Conservation (phyloP, 768 basidiomycete species). For the Suillus discolor region DNA sequence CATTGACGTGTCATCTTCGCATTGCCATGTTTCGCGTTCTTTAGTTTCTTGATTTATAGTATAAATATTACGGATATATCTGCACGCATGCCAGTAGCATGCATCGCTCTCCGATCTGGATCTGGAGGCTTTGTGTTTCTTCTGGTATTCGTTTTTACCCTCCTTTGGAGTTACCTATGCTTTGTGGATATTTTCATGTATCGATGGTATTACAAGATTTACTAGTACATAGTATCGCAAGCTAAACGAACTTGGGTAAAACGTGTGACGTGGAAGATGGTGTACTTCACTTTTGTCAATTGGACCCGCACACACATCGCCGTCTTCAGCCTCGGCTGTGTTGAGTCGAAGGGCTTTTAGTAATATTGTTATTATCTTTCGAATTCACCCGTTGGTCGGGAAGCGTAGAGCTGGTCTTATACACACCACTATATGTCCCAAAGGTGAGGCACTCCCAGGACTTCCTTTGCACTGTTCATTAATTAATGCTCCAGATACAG, state of each 20-base stretch:
- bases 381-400: constrained; percentile 6
- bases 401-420: constrained; percentile 8
- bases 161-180: neutral
- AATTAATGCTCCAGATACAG: constrained; percentile 35
- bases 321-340: neutral
- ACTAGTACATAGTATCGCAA: neutral
- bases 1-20: constrained; percentile 15
- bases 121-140: constrained; percentile 1
- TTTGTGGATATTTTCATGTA: constrained; percentile 4
- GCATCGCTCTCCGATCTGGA: constrained; percentile 17
- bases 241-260: neutral
- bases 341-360: neutral
- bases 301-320: neutral
- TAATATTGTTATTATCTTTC: neutral
- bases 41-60: constrained; percentile 34
- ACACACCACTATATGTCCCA: constrained; percentile 40
- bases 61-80: constrained; percentile 25
- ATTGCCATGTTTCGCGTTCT: constrained; percentile 11
- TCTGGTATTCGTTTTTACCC: neutral
- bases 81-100: neutral
- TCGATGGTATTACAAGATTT: constrained; percentile 5
- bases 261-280: neutral
- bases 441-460: constrained; percentile 31
- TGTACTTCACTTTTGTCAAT: neutral
- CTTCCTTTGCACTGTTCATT: neutral